These are phyloP conservation scores for Fomitopsis serialis DNA, from an alignment of 768 basidiomycete species.

Conservation along the genomic window DNA sequence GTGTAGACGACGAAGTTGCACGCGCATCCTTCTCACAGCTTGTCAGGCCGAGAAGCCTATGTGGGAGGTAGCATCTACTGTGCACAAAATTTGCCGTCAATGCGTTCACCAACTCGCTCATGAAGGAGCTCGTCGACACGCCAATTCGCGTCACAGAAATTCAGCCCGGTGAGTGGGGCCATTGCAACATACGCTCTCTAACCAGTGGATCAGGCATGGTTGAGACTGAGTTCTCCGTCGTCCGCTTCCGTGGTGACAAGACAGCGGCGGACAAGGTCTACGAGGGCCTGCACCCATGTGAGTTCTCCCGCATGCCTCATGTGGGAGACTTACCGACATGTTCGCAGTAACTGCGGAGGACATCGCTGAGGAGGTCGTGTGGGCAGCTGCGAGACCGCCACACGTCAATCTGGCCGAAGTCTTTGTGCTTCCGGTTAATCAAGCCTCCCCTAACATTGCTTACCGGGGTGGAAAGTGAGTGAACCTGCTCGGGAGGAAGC, in stretches of 20 bases:
- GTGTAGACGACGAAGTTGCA: constrained; percentile 18
- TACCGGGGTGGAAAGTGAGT: constrained; percentile 44
- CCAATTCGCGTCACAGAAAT: constrained; percentile 93
- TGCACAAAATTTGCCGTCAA: constrained; percentile 86
- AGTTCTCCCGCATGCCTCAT: constrained; percentile 24
- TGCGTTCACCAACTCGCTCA: constrained; percentile 78
- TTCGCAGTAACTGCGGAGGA: constrained; percentile 70
- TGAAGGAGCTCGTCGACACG: constrained; percentile 88
- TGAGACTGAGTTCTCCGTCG: constrained; percentile 89
- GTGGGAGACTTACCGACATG: neutral
- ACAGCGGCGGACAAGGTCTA: constrained; percentile 85
- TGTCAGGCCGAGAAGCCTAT: constrained; percentile 49
- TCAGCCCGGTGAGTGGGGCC: constrained; percentile 62
- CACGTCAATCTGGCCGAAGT: constrained; percentile 90
- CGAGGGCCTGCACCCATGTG: constrained; percentile 80
- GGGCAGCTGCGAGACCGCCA: constrained; percentile 87
- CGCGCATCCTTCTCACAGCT: neutral
- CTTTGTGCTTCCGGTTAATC: constrained; percentile 73
- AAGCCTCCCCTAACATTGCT: constrained; percentile 62
- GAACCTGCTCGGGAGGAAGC: neutral
- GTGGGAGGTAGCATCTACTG: constrained; percentile 90
- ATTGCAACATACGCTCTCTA: neutral
- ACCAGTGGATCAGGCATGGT: constrained; percentile 56
- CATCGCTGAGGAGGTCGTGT: constrained; percentile 97
- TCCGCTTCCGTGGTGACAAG: constrained; percentile 85